Evolutionary conservation across 1,284 basidiomycete genomes (phyloP).

Genomic region (Naganishia sp.): DNA sequence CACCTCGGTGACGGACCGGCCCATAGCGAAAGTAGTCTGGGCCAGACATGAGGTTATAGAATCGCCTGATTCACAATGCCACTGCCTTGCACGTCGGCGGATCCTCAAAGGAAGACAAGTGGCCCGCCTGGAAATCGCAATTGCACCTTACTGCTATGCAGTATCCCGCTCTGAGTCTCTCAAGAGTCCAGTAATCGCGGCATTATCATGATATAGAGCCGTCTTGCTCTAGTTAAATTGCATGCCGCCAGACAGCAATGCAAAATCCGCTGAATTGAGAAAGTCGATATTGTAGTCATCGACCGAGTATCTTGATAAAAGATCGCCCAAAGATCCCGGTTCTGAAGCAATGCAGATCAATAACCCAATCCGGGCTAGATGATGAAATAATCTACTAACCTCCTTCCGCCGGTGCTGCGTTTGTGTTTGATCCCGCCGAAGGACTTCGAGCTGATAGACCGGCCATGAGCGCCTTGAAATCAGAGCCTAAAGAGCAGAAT

Average conservation of each 20-base stretch:
- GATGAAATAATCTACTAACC: background rate
- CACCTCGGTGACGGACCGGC: too few relatives aligned
- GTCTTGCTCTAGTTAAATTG: background rate
- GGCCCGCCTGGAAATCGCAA: too few relatives aligned
- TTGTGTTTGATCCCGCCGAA: slow-evolving; percentile 2
- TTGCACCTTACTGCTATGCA: too few relatives aligned
- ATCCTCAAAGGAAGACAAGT: too few relatives aligned
- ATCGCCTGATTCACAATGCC: too few relatives aligned
- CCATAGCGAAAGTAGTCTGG: too few relatives aligned
- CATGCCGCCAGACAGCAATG: background rate
- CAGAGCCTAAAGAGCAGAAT: background rate
- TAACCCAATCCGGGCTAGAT: background rate
- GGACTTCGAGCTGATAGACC: slow-evolving; percentile 16
- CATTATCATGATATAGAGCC: background rate
- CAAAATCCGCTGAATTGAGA: slow-evolving; percentile 21
- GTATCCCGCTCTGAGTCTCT: too few relatives aligned
- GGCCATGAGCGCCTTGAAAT: slow-evolving; percentile 18
- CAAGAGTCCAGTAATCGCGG: too few relatives aligned
- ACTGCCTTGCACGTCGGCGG: too few relatives aligned
- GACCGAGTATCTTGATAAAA: slow-evolving; percentile 20
- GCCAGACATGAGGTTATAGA: too few relatives aligned
- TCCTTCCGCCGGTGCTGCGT: slow-evolving; percentile 5
- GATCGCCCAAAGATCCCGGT: slow-evolving; percentile 20
- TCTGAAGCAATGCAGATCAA: background rate
- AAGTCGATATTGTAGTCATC: slow-evolving; percentile 27